Conservation (phyloP, 228 moss, liverwort and hornwort species). For the Sphagnum magellanicum region DNA sequence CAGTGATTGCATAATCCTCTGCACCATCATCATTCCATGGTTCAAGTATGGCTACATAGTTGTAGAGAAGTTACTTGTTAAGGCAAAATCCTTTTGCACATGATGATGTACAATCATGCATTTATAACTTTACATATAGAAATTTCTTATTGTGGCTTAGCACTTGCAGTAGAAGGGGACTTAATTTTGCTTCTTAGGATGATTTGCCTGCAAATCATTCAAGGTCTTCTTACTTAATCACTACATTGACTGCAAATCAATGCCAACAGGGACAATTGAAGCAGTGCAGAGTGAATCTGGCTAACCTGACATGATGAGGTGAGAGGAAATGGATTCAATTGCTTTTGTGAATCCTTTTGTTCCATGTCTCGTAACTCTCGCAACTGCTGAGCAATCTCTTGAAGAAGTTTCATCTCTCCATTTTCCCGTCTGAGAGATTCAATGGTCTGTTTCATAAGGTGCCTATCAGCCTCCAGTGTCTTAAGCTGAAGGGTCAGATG, state of each 20-base stretch:
- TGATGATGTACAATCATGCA: neutral
- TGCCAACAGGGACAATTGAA: neutral
- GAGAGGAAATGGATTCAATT: constrained; percentile 3
- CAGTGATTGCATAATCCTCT: constrained; percentile 7
- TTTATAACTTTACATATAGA: neutral
- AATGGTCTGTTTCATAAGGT: constrained; percentile 36
- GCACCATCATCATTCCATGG: neutral
- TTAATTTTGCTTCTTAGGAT: neutral
- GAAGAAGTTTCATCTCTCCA: constrained; percentile 36
- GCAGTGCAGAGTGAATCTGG: neutral
- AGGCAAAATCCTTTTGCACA: neutral
- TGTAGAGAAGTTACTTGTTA: neutral
- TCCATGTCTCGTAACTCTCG: constrained; percentile 21
- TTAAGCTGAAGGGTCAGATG: constrained; percentile 27
- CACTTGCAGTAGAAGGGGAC: neutral
- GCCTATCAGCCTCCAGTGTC: constrained; percentile 30
- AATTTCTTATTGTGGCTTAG: neutral
- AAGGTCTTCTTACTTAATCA: neutral
- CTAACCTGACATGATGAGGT: constrained; percentile 31
- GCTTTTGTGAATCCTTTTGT: constrained; percentile 6
- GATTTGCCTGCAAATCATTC: neutral
- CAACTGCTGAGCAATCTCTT: constrained; percentile 33
- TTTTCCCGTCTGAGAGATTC: constrained; percentile 26
- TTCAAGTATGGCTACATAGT: neutral
- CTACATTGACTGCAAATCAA: neutral